A percentile compares a stretch with the other conserved stretches of the same genome.
These are phyloP conservation scores for Cyclotella distinguenda DNA, from an alignment of 108 stramenopile genomes.

Conservation along the genomic window DNA sequence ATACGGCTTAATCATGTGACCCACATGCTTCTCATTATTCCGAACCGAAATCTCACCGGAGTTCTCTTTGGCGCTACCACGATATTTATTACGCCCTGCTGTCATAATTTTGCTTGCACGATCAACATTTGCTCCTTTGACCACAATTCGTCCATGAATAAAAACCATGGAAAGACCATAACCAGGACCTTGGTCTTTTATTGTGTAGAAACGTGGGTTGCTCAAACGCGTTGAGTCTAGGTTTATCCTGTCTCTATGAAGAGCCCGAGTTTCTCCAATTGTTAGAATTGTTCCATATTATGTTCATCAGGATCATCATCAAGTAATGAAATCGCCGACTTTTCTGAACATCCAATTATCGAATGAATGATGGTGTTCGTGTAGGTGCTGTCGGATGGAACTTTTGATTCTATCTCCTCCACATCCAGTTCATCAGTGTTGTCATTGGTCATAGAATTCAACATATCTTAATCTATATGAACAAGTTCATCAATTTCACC, in stretches of 20 bases:
- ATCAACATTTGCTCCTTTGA: conserved; percentile 11
- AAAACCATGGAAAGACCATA: conserved; percentile 27
- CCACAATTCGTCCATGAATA: conserved; percentile 51
- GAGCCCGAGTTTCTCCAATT: conserved; percentile 9
- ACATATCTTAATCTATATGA: conserved; percentile 68
- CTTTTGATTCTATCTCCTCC: conserved; percentile 25
- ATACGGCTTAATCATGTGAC: too few relatives aligned
- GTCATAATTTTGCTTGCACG: not conserved
- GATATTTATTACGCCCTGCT: conserved; percentile 51
- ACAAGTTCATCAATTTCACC: conserved; percentile 73
- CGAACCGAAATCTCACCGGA: too few relatives aligned
- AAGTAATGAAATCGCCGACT: conserved; percentile 15
- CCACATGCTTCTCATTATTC: too few relatives aligned
- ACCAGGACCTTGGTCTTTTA: conserved; percentile 12
- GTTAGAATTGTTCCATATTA: conserved; percentile 14
- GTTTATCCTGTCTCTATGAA: not conserved
- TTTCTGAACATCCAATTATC: conserved; percentile 7
- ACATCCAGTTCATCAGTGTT: conserved; percentile 52
- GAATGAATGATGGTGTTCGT: not conserved
- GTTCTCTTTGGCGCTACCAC: too few relatives aligned
- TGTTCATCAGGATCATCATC: conserved; percentile 34
- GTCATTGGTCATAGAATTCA: conserved; percentile 44
- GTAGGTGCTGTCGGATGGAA: not conserved
- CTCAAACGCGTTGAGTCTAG: too few relatives aligned
- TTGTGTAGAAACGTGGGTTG: too few relatives aligned